A percentile compares a stretch with the other conserved stretches of the same genome.
phyloP scores from a whole-genome alignment of 1,284 basidiomycete genomes.

The Rhodotorula sp. region DNA sequence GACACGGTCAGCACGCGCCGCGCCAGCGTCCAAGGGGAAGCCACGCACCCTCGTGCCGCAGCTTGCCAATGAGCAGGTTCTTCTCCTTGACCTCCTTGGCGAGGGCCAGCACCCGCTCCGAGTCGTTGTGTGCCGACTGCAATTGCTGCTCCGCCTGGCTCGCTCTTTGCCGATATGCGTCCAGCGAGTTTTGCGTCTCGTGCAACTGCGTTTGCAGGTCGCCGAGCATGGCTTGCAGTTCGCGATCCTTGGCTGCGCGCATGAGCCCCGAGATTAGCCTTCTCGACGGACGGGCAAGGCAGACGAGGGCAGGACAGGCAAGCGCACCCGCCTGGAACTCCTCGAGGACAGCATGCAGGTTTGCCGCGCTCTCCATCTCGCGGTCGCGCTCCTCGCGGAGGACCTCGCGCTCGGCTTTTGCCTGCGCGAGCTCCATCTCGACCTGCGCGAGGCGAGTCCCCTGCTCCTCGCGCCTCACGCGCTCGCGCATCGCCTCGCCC shows the following conservation, averaged over 20 bases:
- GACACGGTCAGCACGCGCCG: background rate
- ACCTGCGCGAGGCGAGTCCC: conserved; percentile 61
- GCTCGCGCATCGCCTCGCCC: conserved; percentile 70
- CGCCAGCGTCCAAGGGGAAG: background rate
- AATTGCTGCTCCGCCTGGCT: conserved; percentile 79
- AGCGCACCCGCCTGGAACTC: conserved; percentile 84
- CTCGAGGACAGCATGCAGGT: conserved; percentile 87
- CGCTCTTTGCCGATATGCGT: conserved; percentile 82
- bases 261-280: background rate
- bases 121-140: conserved; percentile 70
- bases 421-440: conserved; percentile 58
- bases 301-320: no score
- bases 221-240: conserved; percentile 68
- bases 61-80: conserved; percentile 82
- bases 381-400: conserved; percentile 62
- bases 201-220: conserved; percentile 76
- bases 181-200: conserved; percentile 69
- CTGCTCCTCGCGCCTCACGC: conserved; percentile 68
- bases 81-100: conserved; percentile 94
- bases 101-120: conserved; percentile 66
- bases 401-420: conserved; percentile 64
- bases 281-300: background rate
- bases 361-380: conserved; percentile 74
- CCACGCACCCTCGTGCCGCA: conserved; percentile 83
- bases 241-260: conserved; percentile 56